Evolutionary conservation across 202 grass and related monocot genomes (phyloP).

Genomic region (Hordeum pubiflorum): DNA sequence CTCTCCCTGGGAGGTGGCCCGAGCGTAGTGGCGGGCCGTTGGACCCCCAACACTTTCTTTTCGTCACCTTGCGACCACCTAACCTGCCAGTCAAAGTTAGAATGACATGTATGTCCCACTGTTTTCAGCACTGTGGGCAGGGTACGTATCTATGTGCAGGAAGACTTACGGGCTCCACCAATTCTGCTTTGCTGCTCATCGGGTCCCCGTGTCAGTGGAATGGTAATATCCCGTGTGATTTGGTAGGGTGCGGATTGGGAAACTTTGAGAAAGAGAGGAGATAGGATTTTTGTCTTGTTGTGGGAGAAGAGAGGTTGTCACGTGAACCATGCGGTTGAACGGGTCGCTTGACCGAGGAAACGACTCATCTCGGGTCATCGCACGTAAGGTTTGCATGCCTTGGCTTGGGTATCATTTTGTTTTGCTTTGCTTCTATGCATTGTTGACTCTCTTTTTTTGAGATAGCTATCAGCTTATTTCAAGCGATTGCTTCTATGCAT

Average conservation of each 20-base stretch:
- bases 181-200: background rate
- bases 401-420: background rate
- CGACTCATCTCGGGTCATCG: background rate
- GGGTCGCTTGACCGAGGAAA: background rate
- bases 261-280: background rate
- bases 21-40: slow-evolving; percentile 13
- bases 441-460: too few species aligned
- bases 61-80: background rate
- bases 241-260: background rate
- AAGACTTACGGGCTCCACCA: background rate
- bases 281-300: slow-evolving; percentile 13
- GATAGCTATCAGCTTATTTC: too few species aligned
- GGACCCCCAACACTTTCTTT: background rate
- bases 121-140: accelerated
- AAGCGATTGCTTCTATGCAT: too few species aligned
- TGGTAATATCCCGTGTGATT: background rate
- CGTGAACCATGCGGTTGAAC: background rate
- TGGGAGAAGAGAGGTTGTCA: slow-evolving; percentile 1
- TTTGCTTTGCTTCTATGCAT: background rate
- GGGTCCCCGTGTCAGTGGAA: background rate
- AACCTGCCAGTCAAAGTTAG: accelerated
- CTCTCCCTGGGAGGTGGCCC: background rate
- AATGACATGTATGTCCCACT: background rate
- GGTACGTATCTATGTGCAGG: accelerated
- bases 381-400: slow-evolving; percentile 7